Evolutionary conservation across 2,329 filamentous ascomycete species (phyloP).

Genomic region (Aspergillus terreus): DNA sequence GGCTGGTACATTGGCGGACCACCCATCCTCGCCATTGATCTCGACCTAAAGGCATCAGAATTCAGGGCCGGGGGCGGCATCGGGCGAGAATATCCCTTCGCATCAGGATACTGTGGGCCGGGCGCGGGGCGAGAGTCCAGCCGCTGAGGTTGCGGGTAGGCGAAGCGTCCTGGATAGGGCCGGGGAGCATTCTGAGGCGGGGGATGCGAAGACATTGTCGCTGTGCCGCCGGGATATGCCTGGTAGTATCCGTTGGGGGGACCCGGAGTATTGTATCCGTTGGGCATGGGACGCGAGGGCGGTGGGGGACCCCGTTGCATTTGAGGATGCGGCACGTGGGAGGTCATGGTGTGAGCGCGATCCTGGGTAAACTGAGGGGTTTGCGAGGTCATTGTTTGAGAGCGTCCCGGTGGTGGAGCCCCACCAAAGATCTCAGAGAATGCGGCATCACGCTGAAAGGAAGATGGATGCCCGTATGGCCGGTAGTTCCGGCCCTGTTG

Average conservation of each 20-base stretch:
- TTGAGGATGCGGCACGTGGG: constrained; percentile 44
- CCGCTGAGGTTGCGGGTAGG: constrained; percentile 70
- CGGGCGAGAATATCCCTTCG: constrained; percentile 54
- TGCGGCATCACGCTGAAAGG: constrained; percentile 80
- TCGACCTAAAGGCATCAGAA: constrained; percentile 82
- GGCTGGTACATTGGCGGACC: constrained; percentile 70
- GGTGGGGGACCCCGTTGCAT: constrained; percentile 40
- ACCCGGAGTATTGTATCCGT: constrained; percentile 37
- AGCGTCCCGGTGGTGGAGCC: constrained; percentile 79
- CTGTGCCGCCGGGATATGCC: constrained; percentile 32
- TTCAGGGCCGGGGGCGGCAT: constrained; percentile 71
- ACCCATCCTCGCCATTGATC: constrained; percentile 76
- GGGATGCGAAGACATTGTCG: constrained; percentile 36
- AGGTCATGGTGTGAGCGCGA: constrained; percentile 76
- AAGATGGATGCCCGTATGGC: constrained; percentile 52
- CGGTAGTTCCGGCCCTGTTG: constrained; percentile 61
- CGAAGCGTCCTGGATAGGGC: constrained; percentile 61
- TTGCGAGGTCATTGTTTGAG: constrained; percentile 90
- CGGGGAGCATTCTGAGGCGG: constrained; percentile 59
- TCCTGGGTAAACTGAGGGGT: constrained; percentile 60
- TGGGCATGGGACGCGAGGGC: constrained; percentile 42
- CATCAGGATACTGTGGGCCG: constrained; percentile 54
- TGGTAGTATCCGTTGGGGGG: constrained; percentile 40
- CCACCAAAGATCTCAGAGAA: constrained; percentile 95
- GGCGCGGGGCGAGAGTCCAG: constrained; percentile 58